Evolutionary conservation across 164 flowering plant genomes (phyloP), one percentile per base, ranked within the genome.

Genomic region (Amborella trichopoda): DNA sequence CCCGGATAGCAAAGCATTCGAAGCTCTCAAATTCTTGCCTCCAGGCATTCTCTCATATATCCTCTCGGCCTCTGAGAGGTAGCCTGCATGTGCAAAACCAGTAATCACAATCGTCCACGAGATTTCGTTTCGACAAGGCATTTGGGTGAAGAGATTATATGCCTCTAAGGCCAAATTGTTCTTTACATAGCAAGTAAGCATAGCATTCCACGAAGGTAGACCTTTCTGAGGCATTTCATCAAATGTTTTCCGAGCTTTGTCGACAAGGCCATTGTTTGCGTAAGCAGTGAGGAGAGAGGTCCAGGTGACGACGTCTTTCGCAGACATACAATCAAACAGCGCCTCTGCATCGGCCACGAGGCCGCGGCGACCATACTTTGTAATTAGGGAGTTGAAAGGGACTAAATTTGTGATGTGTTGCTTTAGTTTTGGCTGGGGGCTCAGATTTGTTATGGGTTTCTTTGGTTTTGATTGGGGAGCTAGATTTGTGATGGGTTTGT

Each of bases 241-340:
- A 27, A 74, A 77, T 67, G 74, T 3, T 19, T 53, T 25, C 22
- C 71, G 62, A 23, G 79, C 77, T 27, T 54, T 55, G 1, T 3
- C 43, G 5, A 54, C 37, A 23, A 60, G 33, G 19, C 71, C 68
- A 48, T 76, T 76, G 26, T 63, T 47, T 0, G 71, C 63, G 24
- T 67, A 71, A 0, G 66, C 79, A 0, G 79, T 67, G 50, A 76
- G 71, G 73, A 76, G 58, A 9, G 82, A 75, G 1, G 77, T 71
- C 68, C 69, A 73, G 11, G 82, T 56, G 38, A 71, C 56, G 6
- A 66, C 56, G 21, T 54, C 58, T 49, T 56, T 76, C 16, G 19
- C 12, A 1, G 70, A 71, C 72, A 73, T 71, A 3, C 69, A 55
- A 16, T 41, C 21, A 49, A 76, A 76, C 16, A 76, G 28, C 1